Evolutionary conservation across 2,329 filamentous ascomycete species (phyloP).

Genomic region (Aureobasidium sp.): DNA sequence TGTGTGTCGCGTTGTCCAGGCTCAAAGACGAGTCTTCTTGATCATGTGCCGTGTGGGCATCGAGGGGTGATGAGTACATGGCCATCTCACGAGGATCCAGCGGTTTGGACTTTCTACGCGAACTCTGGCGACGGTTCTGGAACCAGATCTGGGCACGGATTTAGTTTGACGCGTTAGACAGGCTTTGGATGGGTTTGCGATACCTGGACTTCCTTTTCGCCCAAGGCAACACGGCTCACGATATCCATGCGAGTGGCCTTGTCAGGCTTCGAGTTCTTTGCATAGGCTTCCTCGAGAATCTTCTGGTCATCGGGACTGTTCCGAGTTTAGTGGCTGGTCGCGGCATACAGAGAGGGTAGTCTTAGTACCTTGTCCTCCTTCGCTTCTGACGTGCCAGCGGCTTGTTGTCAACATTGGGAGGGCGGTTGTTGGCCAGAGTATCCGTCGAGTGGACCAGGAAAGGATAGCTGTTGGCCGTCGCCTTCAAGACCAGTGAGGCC

Average conservation of each 20-base stretch:
- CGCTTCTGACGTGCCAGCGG: conserved; percentile 54
- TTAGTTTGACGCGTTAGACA: conserved; percentile 15
- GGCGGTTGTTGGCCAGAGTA: conserved; percentile 49
- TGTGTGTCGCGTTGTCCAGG: neutral
- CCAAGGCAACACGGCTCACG: conserved; percentile 76
- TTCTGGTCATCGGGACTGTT: conserved; percentile 78
- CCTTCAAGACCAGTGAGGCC: conserved; percentile 7
- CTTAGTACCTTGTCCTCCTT: conserved; percentile 53
- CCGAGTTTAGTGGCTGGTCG: neutral
- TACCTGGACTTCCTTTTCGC: conserved; percentile 96
- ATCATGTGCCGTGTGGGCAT: neutral
- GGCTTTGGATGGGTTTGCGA: conserved; percentile 26
- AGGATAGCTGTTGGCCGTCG: conserved; percentile 33
- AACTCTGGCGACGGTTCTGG: conserved; percentile 89
- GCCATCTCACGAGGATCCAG: conserved; percentile 69
- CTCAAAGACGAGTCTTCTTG: neutral
- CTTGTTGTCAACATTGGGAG: conserved; percentile 54
- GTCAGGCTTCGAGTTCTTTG: conserved; percentile 81
- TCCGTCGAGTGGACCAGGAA: conserved; percentile 56
- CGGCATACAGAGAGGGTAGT: neutral
- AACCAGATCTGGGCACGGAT: conserved; percentile 76
- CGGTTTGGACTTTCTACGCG: conserved; percentile 80
- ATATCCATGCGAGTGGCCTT: conserved; percentile 80
- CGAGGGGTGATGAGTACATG: conserved; percentile 11
- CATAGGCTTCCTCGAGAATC: conserved; percentile 79